Percentiles rank a stretch among this genome's conserved stretches.
Evolutionary conservation across 2,329 filamentous ascomycete species (phyloP).

Genomic region (Parascedosporium putredinis): DNA sequence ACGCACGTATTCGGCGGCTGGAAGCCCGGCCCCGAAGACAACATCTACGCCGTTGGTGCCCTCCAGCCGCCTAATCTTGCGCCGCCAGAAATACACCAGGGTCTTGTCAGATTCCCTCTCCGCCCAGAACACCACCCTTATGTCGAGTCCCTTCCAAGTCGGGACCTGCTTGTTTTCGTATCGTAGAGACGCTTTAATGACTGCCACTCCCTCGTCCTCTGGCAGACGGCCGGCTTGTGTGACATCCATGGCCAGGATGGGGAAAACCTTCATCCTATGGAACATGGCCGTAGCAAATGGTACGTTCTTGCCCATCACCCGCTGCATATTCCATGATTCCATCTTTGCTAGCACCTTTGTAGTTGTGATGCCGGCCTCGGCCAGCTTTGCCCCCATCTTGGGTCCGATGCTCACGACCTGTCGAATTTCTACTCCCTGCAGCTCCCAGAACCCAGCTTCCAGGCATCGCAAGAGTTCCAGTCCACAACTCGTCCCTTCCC

Average conservation of each 20-base stretch:
- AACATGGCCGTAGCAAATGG: slow-evolving; percentile 68
- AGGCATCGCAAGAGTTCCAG: slow-evolving; percentile 72
- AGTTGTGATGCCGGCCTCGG: slow-evolving; percentile 56
- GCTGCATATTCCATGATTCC: slow-evolving; percentile 65
- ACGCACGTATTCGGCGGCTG: not conserved
- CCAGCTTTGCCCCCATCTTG: slow-evolving; percentile 64
- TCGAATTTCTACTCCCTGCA: slow-evolving; percentile 66
- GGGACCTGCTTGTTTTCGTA: slow-evolving; percentile 57
- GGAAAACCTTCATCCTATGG: slow-evolving; percentile 58
- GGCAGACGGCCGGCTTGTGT: slow-evolving; percentile 14
- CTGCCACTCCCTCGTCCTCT: slow-evolving; percentile 27
- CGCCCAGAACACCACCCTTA: slow-evolving; percentile 5
- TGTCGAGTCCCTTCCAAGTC: slow-evolving; percentile 43
- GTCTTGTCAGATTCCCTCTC: not conserved
- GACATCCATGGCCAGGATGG: slow-evolving; percentile 36
- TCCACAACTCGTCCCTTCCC: slow-evolving; percentile 54
- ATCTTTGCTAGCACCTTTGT: slow-evolving; percentile 59
- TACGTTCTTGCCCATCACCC: slow-evolving; percentile 65
- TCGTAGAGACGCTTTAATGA: slow-evolving; percentile 56
- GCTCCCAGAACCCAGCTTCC: slow-evolving; percentile 69
- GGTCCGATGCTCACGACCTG: slow-evolving; percentile 73
- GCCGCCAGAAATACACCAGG: slow-evolving; percentile 6
- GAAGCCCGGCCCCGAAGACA: slow-evolving; percentile 2
- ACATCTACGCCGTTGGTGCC: not conserved
- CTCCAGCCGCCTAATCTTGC: not conserved